A percentile compares a stretch with the other conserved stretches of the same genome.
Evolutionary conservation across 495 filamentous ascomycete species (phyloP).

Genomic region (Parachaetomium inaequale): DNA sequence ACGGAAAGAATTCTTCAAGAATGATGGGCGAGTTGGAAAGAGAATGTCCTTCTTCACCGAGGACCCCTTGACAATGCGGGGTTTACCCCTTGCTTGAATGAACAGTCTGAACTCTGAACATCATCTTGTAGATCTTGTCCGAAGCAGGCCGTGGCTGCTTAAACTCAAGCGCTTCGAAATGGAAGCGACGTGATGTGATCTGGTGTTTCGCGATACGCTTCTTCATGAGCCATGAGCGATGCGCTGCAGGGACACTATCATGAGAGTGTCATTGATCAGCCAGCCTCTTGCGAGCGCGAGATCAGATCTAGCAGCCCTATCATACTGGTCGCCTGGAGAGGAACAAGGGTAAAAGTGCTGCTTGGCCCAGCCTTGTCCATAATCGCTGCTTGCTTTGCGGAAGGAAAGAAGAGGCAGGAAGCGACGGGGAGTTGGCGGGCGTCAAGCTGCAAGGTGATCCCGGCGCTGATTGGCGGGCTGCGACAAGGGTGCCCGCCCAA

Average conservation of each 20-base stretch:
- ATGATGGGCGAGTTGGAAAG: too few relatives aligned
- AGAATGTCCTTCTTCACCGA: not conserved
- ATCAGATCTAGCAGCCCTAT: not conserved
- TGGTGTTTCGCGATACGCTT: not conserved
- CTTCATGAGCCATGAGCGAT: not conserved
- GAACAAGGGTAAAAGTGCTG: not conserved
- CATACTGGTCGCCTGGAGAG: not conserved
- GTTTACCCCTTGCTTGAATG: not conserved
- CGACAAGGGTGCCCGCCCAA: conserved; percentile 7
- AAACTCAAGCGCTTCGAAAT: not conserved
- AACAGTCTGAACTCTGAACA: not conserved
- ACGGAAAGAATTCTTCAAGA: too few relatives aligned
- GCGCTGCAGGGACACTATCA: not conserved
- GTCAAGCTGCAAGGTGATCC: conserved; percentile 36
- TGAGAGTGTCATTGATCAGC: not conserved
- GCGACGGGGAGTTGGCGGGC: conserved; percentile 15
- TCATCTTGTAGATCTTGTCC: not conserved
- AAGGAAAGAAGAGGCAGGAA: not conserved
- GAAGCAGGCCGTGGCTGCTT: not conserved
- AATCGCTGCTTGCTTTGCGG: not conserved
- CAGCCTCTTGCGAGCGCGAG: too few relatives aligned
- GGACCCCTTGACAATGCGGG: not conserved
- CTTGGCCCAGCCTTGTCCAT: not conserved
- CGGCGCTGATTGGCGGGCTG: conserved; percentile 22
- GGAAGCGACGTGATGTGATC: not conserved